Base-by-base conservation (phyloP, 768 basidiomycete genomes). In the Kondoa subrosea region DNA sequence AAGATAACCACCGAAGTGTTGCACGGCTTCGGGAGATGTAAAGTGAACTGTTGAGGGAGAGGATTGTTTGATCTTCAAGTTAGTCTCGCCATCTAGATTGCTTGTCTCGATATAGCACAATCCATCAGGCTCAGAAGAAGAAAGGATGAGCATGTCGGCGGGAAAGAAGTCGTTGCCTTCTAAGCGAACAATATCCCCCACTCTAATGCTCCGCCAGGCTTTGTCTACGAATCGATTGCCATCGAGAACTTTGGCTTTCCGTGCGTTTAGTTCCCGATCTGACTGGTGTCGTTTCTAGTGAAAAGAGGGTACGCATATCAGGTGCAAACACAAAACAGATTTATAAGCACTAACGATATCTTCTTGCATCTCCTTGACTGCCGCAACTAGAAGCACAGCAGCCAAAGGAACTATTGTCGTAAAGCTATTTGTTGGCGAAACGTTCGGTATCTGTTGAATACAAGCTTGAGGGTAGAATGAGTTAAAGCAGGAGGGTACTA, bases 41-140 rank as follows among this genome's bases (percentile, higher is more conserved):
- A 96, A 81, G 3, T 81, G 74, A 0, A 87, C 79, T 0, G 91
- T 96, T 34, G 89, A 84, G 0, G 88, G 80, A 1, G 88, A 88
- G 0, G 89, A 89, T 78, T 99, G 91, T 75, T 99, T 99, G 78
- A 99, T 97, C 80, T 97, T 99, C 72, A 99, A 82, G 75, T 97
- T 97, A 2, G 95, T 99, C 80, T 97, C 95, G 29, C 93, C 95
- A 74, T 99, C 95, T 30, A 99, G 82, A 76, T 99, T 99, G 4
- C 89, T 88, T 0, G 95, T 99, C 77, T 99, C 95, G 70, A 97
- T 89, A 76, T 96, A 99, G 72, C 93, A 96, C 59, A 97, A 80
- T 0, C 95, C 91, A 76, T 99, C 95, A 0, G 95, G 95, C 76
- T 99, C 95, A 76, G 88, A 90, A 15, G 88, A 89, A 69, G 85